A percentile compares a stretch with the other conserved stretches of the same genome.
These are phyloP conservation scores for Syzygium grande DNA, from an alignment of 345 rosid genomes.

Conservation along the genomic window DNA sequence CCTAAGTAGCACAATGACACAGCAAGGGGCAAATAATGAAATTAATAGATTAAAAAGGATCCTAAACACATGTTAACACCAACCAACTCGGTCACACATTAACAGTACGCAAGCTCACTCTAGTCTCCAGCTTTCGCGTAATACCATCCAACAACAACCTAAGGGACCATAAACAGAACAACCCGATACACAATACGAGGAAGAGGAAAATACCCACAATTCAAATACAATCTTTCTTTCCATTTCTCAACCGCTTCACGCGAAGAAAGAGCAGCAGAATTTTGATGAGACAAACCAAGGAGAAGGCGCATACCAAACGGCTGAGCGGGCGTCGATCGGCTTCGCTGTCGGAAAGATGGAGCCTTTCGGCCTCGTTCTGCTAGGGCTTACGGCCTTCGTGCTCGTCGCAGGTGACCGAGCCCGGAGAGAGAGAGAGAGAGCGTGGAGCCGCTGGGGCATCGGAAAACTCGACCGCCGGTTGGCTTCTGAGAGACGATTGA, in stretches of 20 bases:
- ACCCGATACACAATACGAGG: neutral
- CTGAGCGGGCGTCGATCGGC: neutral
- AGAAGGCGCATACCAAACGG: neutral
- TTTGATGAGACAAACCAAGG: neutral
- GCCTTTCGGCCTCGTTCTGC: neutral
- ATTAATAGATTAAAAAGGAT: neutral
- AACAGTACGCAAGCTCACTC: neutral
- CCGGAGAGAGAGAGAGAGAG: neutral
- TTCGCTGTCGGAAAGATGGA: neutral
- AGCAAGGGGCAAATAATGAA: neutral
- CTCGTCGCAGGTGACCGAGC: neutral
- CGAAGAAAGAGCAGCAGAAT: neutral
- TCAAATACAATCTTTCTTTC: neutral
- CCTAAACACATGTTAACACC: neutral
- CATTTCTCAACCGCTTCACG: neutral
- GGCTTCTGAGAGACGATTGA: neutral
- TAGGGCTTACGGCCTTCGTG: neutral
- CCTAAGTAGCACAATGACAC: neutral
- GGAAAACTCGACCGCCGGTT: neutral
- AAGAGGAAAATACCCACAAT: neutral
- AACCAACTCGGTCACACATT: neutral
- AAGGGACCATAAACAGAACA: neutral
- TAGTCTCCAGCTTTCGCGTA: neutral
- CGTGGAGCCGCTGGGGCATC: neutral
- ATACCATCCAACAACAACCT: neutral